Evolutionary conservation across 306 rosid species (phyloP).

Genomic region (Pyrus bretschneideri): DNA sequence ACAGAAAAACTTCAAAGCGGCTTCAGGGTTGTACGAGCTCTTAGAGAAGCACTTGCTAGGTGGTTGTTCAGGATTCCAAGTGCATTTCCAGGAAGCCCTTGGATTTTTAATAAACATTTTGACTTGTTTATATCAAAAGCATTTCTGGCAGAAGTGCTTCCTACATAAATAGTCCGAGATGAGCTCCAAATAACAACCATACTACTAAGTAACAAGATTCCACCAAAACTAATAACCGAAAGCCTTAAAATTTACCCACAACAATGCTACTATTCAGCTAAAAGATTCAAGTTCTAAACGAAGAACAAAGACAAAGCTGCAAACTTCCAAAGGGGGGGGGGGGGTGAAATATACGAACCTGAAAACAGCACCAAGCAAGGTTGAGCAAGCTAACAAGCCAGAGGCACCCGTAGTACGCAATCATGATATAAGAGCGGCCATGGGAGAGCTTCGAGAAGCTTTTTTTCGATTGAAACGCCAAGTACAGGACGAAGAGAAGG

Average conservation of each 20-base stretch:
- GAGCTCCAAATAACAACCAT: not conserved
- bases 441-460: slow-evolving; percentile 40
- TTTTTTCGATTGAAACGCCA: slow-evolving; percentile 41
- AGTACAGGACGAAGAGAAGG: slow-evolving; percentile 34
- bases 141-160: not conserved
- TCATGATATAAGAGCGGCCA: slow-evolving; percentile 52
- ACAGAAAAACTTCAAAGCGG: not conserved
- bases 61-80: no score
- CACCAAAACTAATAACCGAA: not conserved
- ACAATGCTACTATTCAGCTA: not conserved
- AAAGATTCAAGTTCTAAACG: not conserved
- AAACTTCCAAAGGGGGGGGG: not conserved
- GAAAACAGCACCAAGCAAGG: slow-evolving; percentile 69
- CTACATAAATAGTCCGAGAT: not conserved
- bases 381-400: slow-evolving; percentile 58
- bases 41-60: not conserved
- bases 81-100: not conserved
- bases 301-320: not conserved
- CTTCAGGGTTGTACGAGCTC: not conserved
- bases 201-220: not conserved
- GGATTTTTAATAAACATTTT: not conserved
- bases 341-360: slow-evolving; percentile 33
- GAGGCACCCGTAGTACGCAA: slow-evolving; percentile 41
- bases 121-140: not conserved
- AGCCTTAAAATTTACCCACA: not conserved